A percentile compares a stretch with the other conserved stretches of the same genome.
These are phyloP conservation scores for Mycosarcoma mackinlayi DNA, from an alignment of 1,284 basidiomycete species.

Conservation along the genomic window DNA sequence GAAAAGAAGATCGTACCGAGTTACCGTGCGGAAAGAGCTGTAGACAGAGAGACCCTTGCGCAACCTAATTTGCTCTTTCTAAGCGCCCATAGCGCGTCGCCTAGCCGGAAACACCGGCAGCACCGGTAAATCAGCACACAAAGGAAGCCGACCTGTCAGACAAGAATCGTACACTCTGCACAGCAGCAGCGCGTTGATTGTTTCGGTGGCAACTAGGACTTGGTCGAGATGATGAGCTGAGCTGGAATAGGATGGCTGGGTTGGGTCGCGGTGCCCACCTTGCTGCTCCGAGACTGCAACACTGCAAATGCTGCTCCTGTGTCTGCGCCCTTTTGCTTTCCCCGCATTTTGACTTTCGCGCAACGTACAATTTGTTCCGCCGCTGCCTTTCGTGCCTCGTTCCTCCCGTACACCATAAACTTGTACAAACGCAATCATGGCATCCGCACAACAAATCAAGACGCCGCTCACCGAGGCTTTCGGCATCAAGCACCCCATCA, in stretches of 20 bases:
- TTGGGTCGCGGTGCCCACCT: no score
- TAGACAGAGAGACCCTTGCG: neutral
- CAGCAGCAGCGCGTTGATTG: neutral
- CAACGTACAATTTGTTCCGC: neutral
- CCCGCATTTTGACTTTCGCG: constrained; percentile 1
- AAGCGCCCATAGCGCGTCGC: constrained; percentile 1
- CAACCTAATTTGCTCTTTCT: neutral
- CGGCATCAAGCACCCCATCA: constrained; percentile 84
- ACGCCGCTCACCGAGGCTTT: constrained; percentile 69
- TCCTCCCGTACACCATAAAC: neutral
- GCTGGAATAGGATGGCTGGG: no score
- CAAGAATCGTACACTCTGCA: no score
- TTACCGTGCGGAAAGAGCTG: neutral
- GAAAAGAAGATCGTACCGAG: neutral
- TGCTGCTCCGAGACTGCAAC: neutral
- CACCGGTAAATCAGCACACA: no score
- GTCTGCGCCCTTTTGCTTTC: neutral
- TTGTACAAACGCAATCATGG: constrained; percentile 24
- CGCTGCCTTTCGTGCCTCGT: neutral
- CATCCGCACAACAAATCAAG: constrained; percentile 54
- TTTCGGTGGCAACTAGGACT: no score
- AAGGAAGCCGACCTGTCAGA: no score
- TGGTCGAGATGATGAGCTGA: neutral
- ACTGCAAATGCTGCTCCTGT: neutral
- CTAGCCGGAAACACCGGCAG: neutral